Evolutionary conservation across 164 flowering plant species (phyloP).

Genomic region (Aristolochia fimbriata): DNA sequence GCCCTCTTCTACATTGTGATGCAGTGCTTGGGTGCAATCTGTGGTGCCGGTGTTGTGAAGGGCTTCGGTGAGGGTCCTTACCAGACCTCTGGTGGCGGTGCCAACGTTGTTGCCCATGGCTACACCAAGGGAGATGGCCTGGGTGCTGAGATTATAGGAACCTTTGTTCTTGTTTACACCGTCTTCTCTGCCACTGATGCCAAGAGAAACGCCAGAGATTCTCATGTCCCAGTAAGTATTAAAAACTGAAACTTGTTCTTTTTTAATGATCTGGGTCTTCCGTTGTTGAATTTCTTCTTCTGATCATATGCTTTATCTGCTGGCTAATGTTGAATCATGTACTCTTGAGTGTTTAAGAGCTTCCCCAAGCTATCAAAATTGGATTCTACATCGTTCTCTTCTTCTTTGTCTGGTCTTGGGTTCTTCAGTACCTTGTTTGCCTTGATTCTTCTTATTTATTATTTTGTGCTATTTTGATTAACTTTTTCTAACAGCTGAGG

Average conservation of each 20-base stretch:
- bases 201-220: constrained; percentile 59
- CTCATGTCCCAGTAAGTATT: constrained; percentile 59
- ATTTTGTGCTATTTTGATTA: no score
- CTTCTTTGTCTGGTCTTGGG: no score
- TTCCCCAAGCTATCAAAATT: no score
- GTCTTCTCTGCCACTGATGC: constrained; percentile 70
- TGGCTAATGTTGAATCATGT: no score
- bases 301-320: neutral
- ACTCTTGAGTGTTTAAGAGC: no score
- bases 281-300: neutral
- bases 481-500: no score
- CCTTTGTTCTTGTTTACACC: constrained; percentile 55
- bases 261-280: neutral
- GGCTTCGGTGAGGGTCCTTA: constrained; percentile 30
- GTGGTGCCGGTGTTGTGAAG: constrained; percentile 60
- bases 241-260: neutral
- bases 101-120: constrained; percentile 36
- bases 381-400: no score
- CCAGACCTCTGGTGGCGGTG: constrained; percentile 35
- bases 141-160: constrained; percentile 55
- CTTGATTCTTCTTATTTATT: no score
- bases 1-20: constrained; percentile 48
- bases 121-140: constrained; percentile 51
- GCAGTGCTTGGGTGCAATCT: constrained; percentile 57
- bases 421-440: no score